These are phyloP conservation scores for Mucor saturninus DNA, from an alignment of 371 early-diverging fungal species.

Conservation along the genomic window DNA sequence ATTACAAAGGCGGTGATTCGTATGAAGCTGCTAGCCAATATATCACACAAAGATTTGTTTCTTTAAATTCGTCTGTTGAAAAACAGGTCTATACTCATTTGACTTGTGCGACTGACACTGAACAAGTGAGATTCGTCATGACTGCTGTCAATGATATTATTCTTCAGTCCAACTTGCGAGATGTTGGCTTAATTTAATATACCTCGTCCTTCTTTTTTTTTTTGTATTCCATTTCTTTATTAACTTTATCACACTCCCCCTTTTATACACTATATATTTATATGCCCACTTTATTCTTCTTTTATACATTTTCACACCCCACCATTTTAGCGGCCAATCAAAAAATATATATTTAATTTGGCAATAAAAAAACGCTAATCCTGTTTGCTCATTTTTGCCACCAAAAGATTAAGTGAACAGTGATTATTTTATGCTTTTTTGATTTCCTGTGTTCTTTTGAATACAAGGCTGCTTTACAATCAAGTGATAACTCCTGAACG, in stretches of 20 bases:
- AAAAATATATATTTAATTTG: no score
- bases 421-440: no score
- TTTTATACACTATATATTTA: neutral
- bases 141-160: slow-evolving; percentile 73
- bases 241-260: neutral
- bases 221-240: neutral
- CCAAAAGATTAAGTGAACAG: no score
- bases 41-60: slow-evolving; percentile 69
- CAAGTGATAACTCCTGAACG: no score
- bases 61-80: slow-evolving; percentile 68
- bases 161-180: slow-evolving; percentile 57
- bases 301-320: no score
- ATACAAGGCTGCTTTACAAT: no score
- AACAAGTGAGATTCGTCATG: slow-evolving; percentile 70
- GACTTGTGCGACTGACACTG: slow-evolving; percentile 95
- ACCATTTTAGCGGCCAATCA: no score
- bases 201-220: neutral
- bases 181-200: slow-evolving; percentile 59
- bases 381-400: no score
- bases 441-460: no score
- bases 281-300: no score
- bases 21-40: slow-evolving; percentile 37
- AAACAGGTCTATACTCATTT: slow-evolving; percentile 86
- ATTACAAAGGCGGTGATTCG: slow-evolving; percentile 53
- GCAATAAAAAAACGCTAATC: no score